Base-by-base conservation (phyloP, 768 basidiomycete genomes). In the Naganishia friedmannii region DNA sequence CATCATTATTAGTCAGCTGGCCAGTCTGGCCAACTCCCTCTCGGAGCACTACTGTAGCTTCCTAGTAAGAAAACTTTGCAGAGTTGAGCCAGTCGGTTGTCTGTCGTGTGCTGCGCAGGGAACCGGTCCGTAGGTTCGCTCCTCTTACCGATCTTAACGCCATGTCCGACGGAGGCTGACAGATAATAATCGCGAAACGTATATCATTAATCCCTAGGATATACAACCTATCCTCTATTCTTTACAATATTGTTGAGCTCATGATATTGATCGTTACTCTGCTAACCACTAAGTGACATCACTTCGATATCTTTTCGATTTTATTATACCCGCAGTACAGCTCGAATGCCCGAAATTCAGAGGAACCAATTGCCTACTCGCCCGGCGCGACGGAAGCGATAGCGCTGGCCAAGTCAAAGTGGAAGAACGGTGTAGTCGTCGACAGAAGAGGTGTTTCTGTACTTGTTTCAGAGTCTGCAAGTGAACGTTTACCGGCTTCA, bases 331-430 rank as follows among this genome's bases (percentile, higher is more conserved):
- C 19, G 8, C 19, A 46, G 7, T 17, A 46, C 45, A 6, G 45
- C 21, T 46, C 45, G 45, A 46, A 46, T 3, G 3, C 45, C 21
- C 21, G 15, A 21, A 46, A 17, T 3, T 15, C 3, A 15, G 6
- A 4, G 12, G 6, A 45, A 39, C 23, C 12, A 45, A 26, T 54
- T 46, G 26, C 42, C 53, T 68, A 72, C 42, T 72, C 71, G 48
- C 56, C 60, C 6, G 71, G 71, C n/a, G 70, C 67, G n/a, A 89
- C 90, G 15, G 88, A 88, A 9, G 81, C 83, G 48, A 92, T 87
- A 46, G 92, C 92, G 2, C 85, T 84, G 37, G 84, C 81, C 45
- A 97, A 82, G 79, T 95, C 93, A 73, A 96, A 83, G 83, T 97
- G 95, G 89, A 97, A 95, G 85, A 78, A 81, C 1, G 79, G 79